These are phyloP conservation scores for Malania oleifera DNA, from an alignment of 164 flowering plant species.

Conservation along the genomic window DNA sequence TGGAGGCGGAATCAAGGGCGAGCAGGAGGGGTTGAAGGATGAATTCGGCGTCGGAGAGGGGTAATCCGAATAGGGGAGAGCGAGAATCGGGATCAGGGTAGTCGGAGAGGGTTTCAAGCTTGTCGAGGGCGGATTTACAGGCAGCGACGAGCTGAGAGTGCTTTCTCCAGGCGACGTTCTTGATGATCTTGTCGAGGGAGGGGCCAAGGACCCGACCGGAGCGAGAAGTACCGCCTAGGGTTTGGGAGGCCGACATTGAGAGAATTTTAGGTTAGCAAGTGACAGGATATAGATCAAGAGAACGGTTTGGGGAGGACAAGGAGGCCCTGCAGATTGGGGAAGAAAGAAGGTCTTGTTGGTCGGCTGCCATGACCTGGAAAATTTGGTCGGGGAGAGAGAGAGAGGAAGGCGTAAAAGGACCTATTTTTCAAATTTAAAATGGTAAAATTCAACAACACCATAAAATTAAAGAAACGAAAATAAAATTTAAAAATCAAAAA, in stretches of 20 bases:
- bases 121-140: slow-evolving; percentile 78
- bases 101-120: slow-evolving; percentile 52
- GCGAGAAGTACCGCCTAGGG: slow-evolving; percentile 78
- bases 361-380: no score
- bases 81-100: slow-evolving; percentile 20
- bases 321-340: neutral
- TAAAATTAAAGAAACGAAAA: no score
- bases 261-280: neutral
- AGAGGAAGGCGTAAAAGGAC: no score
- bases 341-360: neutral
- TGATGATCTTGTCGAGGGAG: slow-evolving; percentile 89
- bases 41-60: slow-evolving; percentile 49
- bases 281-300: neutral
- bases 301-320: neutral
- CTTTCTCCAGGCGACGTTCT: slow-evolving; percentile 97
- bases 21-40: slow-evolving; percentile 63
- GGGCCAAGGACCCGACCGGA: slow-evolving; percentile 80
- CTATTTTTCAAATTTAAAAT: no score
- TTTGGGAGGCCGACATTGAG: slow-evolving; percentile 48
- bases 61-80: slow-evolving; percentile 42
- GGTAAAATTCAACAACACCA: no score
- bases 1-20: slow-evolving; percentile 64
- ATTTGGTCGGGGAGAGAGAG: no score
- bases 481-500: no score
- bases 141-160: slow-evolving; percentile 74